A percentile compares a stretch with the other conserved stretches of the same genome.
phyloP scores from a whole-genome alignment of 257 asterid species.

The Solanum medicagineum region DNA sequence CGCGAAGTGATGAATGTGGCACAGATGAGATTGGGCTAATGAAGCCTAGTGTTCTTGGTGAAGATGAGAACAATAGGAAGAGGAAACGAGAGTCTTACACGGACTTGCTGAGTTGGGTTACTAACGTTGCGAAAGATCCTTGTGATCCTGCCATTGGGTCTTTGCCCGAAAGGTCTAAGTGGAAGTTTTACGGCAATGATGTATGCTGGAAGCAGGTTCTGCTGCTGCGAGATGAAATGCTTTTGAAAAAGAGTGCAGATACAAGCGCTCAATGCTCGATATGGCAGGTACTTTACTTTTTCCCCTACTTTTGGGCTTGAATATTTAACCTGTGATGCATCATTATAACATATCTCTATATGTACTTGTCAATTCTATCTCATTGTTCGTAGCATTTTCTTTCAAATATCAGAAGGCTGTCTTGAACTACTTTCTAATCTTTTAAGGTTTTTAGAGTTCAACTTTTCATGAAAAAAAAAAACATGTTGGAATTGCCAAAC shows the following conservation, averaged over 20 bases:
- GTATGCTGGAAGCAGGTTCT: slow-evolving; percentile 59
- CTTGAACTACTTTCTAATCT: neutral
- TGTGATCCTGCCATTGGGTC: slow-evolving; percentile 28
- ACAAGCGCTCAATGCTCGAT: slow-evolving; percentile 22
- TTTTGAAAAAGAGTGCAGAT: slow-evolving; percentile 25
- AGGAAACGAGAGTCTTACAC: slow-evolving; percentile 37
- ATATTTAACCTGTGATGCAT: neutral
- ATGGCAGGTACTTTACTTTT: slow-evolving; percentile 30
- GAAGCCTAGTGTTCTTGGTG: neutral
- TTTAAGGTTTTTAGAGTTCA: neutral
- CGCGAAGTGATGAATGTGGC: neutral
- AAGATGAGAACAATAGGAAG: slow-evolving; percentile 25
- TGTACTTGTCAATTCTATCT: neutral
- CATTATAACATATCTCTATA: neutral
- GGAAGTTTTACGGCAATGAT: slow-evolving; percentile 60
- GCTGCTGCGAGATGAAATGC: slow-evolving; percentile 46
- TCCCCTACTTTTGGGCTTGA: neutral
- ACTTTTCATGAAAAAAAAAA: neutral
- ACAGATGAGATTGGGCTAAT: neutral
- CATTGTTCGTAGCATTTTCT: neutral
- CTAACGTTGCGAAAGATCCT: slow-evolving; percentile 50
- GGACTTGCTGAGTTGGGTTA: slow-evolving; percentile 49
- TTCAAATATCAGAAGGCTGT: neutral
- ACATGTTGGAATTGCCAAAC: neutral
- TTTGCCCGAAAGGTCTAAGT: slow-evolving; percentile 50